Evolutionary conservation across 2,329 filamentous ascomycete genomes (phyloP).

Genomic region (Xylaria multiplex): DNA sequence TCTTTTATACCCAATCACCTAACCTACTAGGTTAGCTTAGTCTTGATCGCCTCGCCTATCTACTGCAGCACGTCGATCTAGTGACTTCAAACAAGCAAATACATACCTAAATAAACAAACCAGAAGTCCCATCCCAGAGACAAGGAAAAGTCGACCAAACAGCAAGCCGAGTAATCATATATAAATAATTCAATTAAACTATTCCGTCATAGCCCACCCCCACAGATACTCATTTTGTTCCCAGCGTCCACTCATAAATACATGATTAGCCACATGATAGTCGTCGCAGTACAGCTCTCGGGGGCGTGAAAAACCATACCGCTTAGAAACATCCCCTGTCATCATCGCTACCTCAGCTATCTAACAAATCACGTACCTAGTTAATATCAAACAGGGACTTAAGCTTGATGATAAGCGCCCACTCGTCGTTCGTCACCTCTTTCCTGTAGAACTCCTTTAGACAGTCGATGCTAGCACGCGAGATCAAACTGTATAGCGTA

Average conservation of each 20-base stretch:
- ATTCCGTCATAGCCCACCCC: slow-evolving; percentile 1
- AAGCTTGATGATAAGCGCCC: slow-evolving; percentile 92
- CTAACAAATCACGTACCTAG: slow-evolving; percentile 51
- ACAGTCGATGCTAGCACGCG: slow-evolving; percentile 87
- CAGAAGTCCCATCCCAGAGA: too few species aligned
- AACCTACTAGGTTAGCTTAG: too few species aligned
- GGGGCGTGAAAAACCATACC: neutral
- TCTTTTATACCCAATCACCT: too few species aligned
- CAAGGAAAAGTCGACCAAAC: neutral
- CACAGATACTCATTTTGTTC: slow-evolving; percentile 7
- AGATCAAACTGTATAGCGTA: slow-evolving; percentile 86
- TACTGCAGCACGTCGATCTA: too few species aligned
- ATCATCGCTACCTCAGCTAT: slow-evolving; percentile 1
- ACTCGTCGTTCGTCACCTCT: slow-evolving; percentile 77
- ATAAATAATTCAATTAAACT: slow-evolving; percentile 12
- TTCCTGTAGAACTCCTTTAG: slow-evolving; percentile 93
- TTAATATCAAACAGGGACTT: slow-evolving; percentile 93
- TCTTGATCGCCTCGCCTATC: too few species aligned
- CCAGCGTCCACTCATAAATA: slow-evolving; percentile 26
- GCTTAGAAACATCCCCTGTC: neutral
- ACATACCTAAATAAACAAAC: neutral
- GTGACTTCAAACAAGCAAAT: neutral
- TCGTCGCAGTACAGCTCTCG: neutral
- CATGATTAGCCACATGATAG: slow-evolving; percentile 16
- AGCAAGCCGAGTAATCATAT: neutral